Evolutionary conservation across 164 flowering plant genomes (phyloP).

Genomic region (Cinnamomum micranthum): DNA sequence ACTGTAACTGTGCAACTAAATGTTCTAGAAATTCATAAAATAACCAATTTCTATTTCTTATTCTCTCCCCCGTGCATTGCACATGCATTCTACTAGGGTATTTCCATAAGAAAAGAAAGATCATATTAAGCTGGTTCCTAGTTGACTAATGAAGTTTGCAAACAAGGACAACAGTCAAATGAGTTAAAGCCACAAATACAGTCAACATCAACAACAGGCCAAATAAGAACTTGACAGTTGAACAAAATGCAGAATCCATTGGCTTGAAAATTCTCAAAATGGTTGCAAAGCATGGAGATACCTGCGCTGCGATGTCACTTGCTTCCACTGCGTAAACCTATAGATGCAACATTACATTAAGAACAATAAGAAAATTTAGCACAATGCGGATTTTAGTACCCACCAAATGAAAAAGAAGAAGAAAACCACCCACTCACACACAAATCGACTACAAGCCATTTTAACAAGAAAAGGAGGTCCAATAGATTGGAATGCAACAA

Average conservation of each 20-base stretch:
- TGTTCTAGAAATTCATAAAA: too few relatives aligned
- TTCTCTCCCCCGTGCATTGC: too few relatives aligned
- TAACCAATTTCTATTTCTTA: too few relatives aligned
- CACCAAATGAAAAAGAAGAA: neutral
- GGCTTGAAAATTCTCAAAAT: neutral
- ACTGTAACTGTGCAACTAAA: too few relatives aligned
- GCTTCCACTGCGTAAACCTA: slow-evolving; percentile 99
- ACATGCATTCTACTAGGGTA: neutral
- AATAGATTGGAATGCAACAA: neutral
- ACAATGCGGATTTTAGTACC: neutral
- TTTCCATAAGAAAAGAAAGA: neutral
- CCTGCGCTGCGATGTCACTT: slow-evolving; percentile 95
- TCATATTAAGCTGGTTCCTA: too few relatives aligned
- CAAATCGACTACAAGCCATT: neutral
- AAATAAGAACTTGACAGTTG: neutral
- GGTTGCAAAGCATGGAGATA: slow-evolving; percentile 19
- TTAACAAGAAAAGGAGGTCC: neutral
- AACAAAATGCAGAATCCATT: neutral
- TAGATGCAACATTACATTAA: slow-evolving; percentile 14
- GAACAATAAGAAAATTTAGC: neutral
- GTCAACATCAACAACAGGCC: neutral
- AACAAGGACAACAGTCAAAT: too few relatives aligned
- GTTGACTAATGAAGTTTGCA: too few relatives aligned
- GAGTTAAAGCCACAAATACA: neutral
- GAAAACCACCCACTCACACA: neutral